A percentile compares a stretch with the other conserved stretches of the same genome.
Evolutionary conservation across 768 basidiomycete species (phyloP).

Genomic region (Naganishia randhawae): DNA sequence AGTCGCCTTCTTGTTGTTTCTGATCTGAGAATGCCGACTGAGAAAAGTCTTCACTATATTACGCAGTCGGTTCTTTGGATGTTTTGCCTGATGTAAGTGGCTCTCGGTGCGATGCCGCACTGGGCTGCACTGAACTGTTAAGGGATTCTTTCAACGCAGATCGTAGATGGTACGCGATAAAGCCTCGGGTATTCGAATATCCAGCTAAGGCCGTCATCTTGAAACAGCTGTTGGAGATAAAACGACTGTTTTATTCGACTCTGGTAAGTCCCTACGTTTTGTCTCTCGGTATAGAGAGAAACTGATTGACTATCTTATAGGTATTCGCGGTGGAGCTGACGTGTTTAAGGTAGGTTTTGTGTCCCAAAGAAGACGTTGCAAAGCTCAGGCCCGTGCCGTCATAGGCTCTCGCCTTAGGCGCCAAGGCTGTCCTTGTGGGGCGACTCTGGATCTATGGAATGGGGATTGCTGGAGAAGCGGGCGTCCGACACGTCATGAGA

Average conservation of each 20-base stretch:
- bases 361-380: neutral
- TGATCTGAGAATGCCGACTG: constrained; percentile 59
- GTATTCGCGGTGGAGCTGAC: constrained; percentile 72
- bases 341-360: constrained; percentile 53
- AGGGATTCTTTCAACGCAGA: constrained; percentile 19
- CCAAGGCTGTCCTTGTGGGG: constrained; percentile 68
- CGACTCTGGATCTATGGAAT: constrained; percentile 63
- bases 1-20: constrained; percentile 54
- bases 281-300: constrained; percentile 54
- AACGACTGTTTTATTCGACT: constrained; percentile 58
- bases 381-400: neutral
- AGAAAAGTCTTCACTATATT: constrained; percentile 37
- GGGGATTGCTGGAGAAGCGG: constrained; percentile 65
- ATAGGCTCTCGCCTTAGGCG: constrained; percentile 74
- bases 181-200: neutral
- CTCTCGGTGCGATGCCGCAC: neutral
- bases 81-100: constrained; percentile 33
- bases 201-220: neutral
- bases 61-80: constrained; percentile 54
- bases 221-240: constrained; percentile 59
- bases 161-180: constrained; percentile 22
- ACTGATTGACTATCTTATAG: constrained; percentile 50
- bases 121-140: neutral
- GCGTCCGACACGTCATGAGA: constrained; percentile 69
- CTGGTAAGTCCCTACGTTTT: neutral